Percentiles rank a stretch among this genome's conserved stretches.
Conservation (phyloP, 495 filamentous ascomycete species). For the Sphaerosporella brunnea region DNA sequence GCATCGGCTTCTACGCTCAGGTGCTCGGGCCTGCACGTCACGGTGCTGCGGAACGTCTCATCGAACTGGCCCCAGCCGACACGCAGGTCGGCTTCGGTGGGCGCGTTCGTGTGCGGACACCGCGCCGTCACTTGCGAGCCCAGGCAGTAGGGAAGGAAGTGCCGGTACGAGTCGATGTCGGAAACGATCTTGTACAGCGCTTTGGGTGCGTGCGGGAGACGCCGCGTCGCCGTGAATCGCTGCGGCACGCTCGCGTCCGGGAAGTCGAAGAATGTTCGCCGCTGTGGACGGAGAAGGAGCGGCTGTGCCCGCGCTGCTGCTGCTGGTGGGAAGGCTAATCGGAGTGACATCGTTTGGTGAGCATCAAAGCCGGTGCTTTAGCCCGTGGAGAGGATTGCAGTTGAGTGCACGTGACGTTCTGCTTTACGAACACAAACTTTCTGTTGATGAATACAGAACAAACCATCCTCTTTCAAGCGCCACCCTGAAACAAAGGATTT, state of each 20-base stretch:
- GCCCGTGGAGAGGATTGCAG: too few relatives aligned
- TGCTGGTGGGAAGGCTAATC: too few relatives aligned
- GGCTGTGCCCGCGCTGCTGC: too few relatives aligned
- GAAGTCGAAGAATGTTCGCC: constrained; percentile 30
- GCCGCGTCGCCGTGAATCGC: constrained; percentile 52
- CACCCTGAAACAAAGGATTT: too few relatives aligned
- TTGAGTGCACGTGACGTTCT: too few relatives aligned
- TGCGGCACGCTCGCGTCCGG: constrained; percentile 29
- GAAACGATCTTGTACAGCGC: constrained; percentile 66
- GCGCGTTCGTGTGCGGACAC: constrained; percentile 33
- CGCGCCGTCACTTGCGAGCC: constrained; percentile 48
- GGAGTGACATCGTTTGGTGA: too few relatives aligned
- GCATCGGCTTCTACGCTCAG: constrained; percentile 47
- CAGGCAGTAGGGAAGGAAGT: constrained; percentile 75
- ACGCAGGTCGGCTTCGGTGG: constrained; percentile 56
- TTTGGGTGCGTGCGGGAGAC: constrained; percentile 55
- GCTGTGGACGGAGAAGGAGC: too few relatives aligned
- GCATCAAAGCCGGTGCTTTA: too few relatives aligned
- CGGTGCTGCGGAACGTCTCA: constrained; percentile 57
- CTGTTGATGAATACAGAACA: too few relatives aligned
- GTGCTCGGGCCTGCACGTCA: constrained; percentile 50
- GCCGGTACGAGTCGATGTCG: constrained; percentile 60
- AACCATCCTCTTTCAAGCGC: too few relatives aligned
- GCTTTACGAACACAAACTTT: too few relatives aligned
- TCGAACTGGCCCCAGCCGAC: constrained; percentile 69